Evolutionary conservation across 2,329 filamentous ascomycete genomes (phyloP).

Genomic region (Colletotrichum trifolii): DNA sequence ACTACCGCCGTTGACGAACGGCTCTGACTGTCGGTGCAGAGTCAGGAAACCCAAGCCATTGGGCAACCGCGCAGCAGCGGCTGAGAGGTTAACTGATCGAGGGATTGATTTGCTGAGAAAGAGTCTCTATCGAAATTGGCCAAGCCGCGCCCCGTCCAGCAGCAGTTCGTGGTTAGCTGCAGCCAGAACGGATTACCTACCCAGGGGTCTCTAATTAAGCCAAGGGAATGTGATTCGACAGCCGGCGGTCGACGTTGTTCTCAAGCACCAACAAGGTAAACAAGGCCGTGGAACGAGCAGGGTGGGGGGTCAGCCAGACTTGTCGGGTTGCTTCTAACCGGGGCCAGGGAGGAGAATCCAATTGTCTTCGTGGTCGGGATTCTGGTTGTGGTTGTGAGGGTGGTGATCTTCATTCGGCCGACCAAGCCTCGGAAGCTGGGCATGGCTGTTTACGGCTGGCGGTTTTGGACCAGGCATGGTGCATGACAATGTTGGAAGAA

Average conservation of each 20-base stretch:
- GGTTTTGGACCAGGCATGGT: not conserved
- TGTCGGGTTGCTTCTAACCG: constrained; percentile 11
- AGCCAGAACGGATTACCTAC: constrained; percentile 18
- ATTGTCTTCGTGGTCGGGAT: not conserved
- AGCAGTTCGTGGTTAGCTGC: constrained; percentile 3
- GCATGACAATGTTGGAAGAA: not conserved
- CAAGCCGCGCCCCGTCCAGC: not conserved
- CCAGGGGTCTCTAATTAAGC: constrained; percentile 32
- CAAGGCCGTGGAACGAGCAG: constrained; percentile 21
- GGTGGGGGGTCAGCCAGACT: constrained; percentile 18
- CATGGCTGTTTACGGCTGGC: constrained; percentile 7
- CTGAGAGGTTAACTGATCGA: not conserved
- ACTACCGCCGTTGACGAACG: not conserved
- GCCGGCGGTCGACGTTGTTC: not conserved
- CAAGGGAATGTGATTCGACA: constrained; percentile 29
- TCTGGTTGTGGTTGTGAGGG: not conserved
- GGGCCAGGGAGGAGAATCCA: constrained; percentile 14
- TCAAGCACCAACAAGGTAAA: constrained; percentile 13
- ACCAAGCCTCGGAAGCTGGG: constrained; percentile 21
- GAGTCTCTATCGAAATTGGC: constrained; percentile 21
- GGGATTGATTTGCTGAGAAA: constrained; percentile 11
- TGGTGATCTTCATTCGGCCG: constrained; percentile 34
- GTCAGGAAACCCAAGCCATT: too few relatives aligned
- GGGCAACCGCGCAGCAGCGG: too few relatives aligned
- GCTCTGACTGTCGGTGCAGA: not conserved